Conservation (phyloP, 805 yeast species). For the Pichia occidentalis region DNA sequence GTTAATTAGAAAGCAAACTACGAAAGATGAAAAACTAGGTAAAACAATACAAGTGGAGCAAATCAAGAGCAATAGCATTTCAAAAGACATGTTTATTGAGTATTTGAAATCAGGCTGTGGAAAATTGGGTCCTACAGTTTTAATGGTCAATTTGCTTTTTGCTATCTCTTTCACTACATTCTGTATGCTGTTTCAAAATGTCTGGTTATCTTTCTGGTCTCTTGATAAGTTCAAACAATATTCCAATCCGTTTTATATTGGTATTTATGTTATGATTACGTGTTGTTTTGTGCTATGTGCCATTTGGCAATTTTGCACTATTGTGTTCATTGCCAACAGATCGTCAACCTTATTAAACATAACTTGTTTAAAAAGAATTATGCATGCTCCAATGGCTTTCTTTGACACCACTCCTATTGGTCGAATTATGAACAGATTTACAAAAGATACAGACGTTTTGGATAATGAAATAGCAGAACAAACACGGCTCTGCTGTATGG, state of each 20-base stretch:
- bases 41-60: constrained; percentile 28
- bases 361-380: constrained; percentile 49
- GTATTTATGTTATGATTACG: constrained; percentile 59
- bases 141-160: constrained; percentile 16
- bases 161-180: constrained; percentile 37
- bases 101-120: constrained; percentile 56
- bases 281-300: constrained; percentile 41
- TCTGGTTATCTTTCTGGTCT: constrained; percentile 84
- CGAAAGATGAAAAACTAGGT: constrained; percentile 28
- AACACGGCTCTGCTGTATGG: constrained; percentile 51
- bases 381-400: constrained; percentile 77
- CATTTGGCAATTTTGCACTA: constrained; percentile 36
- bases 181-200: constrained; percentile 51
- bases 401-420: constrained; percentile 88
- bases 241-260: constrained; percentile 56
- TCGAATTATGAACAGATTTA: constrained; percentile 74
- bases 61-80: constrained; percentile 33
- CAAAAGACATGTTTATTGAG: constrained; percentile 38
- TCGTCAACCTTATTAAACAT: constrained; percentile 55
- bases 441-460: constrained; percentile 78
- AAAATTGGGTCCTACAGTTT: constrained; percentile 28
- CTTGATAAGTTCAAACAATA: constrained; percentile 39
- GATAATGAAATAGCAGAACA: constrained; percentile 78
- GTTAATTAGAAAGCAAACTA: constrained; percentile 19
- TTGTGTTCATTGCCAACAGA: constrained; percentile 45